A percentile compares a stretch with the other conserved stretches of the same genome.
These are phyloP conservation scores for Xylariaceae sp. DNA, from an alignment of 2,329 filamentous ascomycete species.

Conservation along the genomic window DNA sequence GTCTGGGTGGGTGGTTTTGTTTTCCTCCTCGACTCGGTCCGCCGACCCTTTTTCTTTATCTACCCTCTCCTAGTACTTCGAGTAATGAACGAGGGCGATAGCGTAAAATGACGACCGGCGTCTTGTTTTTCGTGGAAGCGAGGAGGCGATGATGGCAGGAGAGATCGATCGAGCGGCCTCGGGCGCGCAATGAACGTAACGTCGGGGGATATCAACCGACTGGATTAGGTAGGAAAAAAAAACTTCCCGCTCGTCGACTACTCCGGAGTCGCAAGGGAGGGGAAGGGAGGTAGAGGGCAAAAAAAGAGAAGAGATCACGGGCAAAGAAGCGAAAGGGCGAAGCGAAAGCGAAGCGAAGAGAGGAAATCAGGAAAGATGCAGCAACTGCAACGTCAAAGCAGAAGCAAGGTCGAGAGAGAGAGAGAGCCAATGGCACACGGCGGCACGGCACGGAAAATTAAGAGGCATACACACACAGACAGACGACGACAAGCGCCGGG, in stretches of 20 bases:
- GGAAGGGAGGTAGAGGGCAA: too few relatives aligned
- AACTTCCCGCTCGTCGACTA: slow-evolving; percentile 11
- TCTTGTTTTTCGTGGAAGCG: background rate
- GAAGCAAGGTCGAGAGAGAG: too few relatives aligned
- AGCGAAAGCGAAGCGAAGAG: slow-evolving; percentile 14
- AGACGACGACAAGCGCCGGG: too few relatives aligned
- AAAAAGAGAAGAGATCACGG: too few relatives aligned
- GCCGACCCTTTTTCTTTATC: slow-evolving; percentile 2
- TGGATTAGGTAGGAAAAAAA: slow-evolving; percentile 18
- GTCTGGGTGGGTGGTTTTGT: slow-evolving; percentile 1
- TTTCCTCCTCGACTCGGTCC: background rate
- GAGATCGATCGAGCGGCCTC: slow-evolving; percentile 11
- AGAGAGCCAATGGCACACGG: too few relatives aligned
- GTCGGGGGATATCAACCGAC: slow-evolving; percentile 18
- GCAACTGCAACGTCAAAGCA: background rate
- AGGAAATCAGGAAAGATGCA: slow-evolving; percentile 8
- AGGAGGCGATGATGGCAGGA: slow-evolving; percentile 1
- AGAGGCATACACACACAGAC: too few relatives aligned
- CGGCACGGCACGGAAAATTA: too few relatives aligned
- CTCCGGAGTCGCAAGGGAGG: slow-evolving; percentile 12
- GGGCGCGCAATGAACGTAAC: slow-evolving; percentile 17
- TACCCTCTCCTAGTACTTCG: slow-evolving; percentile 1
- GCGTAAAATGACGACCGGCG: slow-evolving; percentile 2
- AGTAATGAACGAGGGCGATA: background rate
- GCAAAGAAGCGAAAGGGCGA: slow-evolving; percentile 8